Evolutionary conservation across 2,329 filamentous ascomycete genomes (phyloP), one percentile per base, ranked within the genome.

Genomic region (Claviceps monticola): DNA sequence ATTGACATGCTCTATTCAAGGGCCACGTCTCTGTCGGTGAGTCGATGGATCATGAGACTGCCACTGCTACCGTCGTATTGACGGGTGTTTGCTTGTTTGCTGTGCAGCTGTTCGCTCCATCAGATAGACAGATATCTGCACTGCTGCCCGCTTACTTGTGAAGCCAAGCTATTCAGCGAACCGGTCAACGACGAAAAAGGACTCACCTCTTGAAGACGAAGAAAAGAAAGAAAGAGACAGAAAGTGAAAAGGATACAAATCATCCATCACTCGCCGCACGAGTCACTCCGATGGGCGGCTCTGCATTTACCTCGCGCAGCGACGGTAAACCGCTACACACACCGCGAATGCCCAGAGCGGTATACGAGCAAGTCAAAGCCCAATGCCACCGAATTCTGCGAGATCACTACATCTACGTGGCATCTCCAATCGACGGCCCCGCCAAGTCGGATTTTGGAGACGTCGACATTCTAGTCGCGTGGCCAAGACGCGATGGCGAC

Each of bases 381-480:
- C 60, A 68, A 0, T 78, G 74, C 54, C 67, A 72, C 26, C 52
- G 60, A 0, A 63, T 72, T 2, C 72, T 86, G 0, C 64, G 66
- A 1, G 58, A 68, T 1, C 65, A 83, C 3, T 88, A 79, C 58
- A 51, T 66, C 0, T 68, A 67, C 7, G 79, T 85, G 4, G 74
- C 72, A 1, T 72, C 75, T 0, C 81, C 85, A 0, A 76, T 83
- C 29, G 84, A 88, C 57, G 83, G 78, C 0, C 86, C 86, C 0
- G 81, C 64, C 1, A 93, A 93, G 64, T 43, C 57, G 0, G 77
- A 81, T 57, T 76, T 80, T 59, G 88, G 87, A 19, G 88, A 93
- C 57, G 68, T 94, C 39, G 87, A 93, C 64, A 72, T 90, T 53
- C 64, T 88, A 1, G 74, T 87, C 1, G 68, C 70, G 0, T 61